Base-by-base conservation (phyloP, 805 yeast species). In the Hyphopichia homilentoma region DNA sequence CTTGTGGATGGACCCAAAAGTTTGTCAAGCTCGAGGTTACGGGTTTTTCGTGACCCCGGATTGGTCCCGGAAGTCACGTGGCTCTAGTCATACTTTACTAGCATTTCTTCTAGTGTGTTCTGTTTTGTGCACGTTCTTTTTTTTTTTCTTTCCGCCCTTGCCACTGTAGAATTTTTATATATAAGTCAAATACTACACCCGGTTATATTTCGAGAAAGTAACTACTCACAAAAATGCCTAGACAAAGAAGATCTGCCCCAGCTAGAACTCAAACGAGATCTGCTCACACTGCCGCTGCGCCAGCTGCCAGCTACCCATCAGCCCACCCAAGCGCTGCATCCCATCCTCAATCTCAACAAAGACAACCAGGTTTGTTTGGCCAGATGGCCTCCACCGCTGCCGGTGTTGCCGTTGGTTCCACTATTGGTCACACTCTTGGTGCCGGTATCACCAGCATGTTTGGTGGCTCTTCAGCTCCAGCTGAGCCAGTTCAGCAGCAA, bases 351-450 rank as follows among this genome's bases (percentile, higher is more conserved):
- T 49, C 45, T 33, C 40, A 53, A 30, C 72, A 70, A 39, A 74
- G 69, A 42, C 65, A 70, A 16, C 97, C 97, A 29, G 97, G 97
- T 51, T 51, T 90, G 57, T 89, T 90, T 52, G 84, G 90, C 39
- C 95, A 93, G 68, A 93, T 93, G 98, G 97, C 97, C 24, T 73
- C 95, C 29, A 93, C 98, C 30, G 98, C 98, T 35, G 98, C 97
- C 30, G 98, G 98, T 80, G 98, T 93, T 27, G 98, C 97, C 34
- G 97, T 93, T 36, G 98, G 98, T 52, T 86, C 96, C 32, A 82
- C 97, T 40, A 81, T 90, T 34, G 98, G 98, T 41, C 98, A 93
- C 73, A 87, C 97, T 25, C 47, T 90, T 38, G 97, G 97, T 67
- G 95, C 95, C 41, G 97, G 97, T 52, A 68, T 93, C 50, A 80